Conservation (phyloP, 139 green algal species). For the Closterium sp. region DNA sequence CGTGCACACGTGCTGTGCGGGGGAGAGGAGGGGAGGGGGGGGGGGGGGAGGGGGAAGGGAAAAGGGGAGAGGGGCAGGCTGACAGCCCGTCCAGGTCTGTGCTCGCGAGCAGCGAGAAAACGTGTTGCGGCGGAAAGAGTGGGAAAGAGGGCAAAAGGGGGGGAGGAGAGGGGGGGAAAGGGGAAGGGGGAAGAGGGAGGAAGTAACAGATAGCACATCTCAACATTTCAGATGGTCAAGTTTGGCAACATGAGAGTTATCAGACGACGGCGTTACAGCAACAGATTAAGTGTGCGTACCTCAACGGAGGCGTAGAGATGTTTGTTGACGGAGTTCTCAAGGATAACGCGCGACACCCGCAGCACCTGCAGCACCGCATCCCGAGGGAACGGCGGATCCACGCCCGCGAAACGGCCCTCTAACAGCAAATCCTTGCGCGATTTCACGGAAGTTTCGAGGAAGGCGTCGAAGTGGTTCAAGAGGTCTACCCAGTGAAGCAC, state of each 20-base stretch:
- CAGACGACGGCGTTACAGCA: neutral
- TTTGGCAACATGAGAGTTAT: too few relatives aligned
- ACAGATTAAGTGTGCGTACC: constrained; percentile 50
- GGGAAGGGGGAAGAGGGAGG: too few relatives aligned
- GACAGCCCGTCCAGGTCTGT: constrained; percentile 65
- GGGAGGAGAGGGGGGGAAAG: neutral
- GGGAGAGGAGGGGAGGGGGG: neutral
- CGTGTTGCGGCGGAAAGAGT: too few relatives aligned
- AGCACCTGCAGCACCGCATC: constrained; percentile 68
- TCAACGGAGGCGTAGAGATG: constrained; percentile 85
- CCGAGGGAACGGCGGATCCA: constrained; percentile 62
- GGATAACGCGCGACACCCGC: constrained; percentile 66
- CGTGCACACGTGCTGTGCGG: neutral
- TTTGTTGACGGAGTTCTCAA: constrained; percentile 92
- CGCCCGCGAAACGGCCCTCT: constrained; percentile 4
- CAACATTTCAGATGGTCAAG: too few relatives aligned
- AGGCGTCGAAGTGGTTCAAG: constrained; percentile 82
- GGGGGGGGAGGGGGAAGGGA: neutral
- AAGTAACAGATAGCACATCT: too few relatives aligned
- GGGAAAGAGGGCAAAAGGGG: too few relatives aligned
- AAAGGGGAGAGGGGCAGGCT: neutral
- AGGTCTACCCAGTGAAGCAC: constrained; percentile 84
- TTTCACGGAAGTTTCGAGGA: constrained; percentile 70
- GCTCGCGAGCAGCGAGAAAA: constrained; percentile 18
- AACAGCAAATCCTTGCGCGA: constrained; percentile 67